Base-by-base conservation (phyloP, 2,329 filamentous ascomycete species). In the Cadophora gregata region DNA sequence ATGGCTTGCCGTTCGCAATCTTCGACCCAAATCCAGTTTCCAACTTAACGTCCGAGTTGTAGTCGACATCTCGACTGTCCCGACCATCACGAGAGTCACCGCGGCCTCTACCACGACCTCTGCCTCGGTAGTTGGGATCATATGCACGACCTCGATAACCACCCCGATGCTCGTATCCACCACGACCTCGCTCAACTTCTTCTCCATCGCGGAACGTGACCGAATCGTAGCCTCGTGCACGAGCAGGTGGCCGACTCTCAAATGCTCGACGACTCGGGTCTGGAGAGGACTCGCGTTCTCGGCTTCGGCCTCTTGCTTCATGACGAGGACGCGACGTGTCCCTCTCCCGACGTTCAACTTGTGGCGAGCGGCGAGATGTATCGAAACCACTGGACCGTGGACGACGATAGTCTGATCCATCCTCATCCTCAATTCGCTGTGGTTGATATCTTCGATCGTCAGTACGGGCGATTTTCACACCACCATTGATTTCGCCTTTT, bases 51-150 rank as follows among this genome's bases (percentile, higher is more conserved):
- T 65, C 63, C 10, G 53, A 24, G 45, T 36, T 69, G 24, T 50
- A 58, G 48, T 67, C 69, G 27, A 65, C 38, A 21, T 75, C 71
- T 24, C 59, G 58, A 42, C 38, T 38, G 19, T 75, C 71, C 21
- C 59, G 58, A 47, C 36, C 33, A 24, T 72, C 70, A 48, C 66
- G 64, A 63, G 62, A 55, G 33, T 64, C 66, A 62, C 73, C 73
- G 68, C 74, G 69, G 14, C 72, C 72, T 66, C 73, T 58, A 19
- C 72, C 69, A 56, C 74, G 69, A 45, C 72, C 74, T 45, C 74
- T 69, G 59, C 71, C 70, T 56, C 75, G 69, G 67, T 66, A 76
- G 59, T 73, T 74, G 29, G 76, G 72, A 71, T 77, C 74, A 63
- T 66, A 77, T 9, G 68, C 63, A 56, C 67, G 68, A 45, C 75